A percentile compares a stretch with the other conserved stretches of the same genome.
phyloP scores from a whole-genome alignment of 2,329 filamentous ascomycete genomes.

The Diplodia corticola region DNA sequence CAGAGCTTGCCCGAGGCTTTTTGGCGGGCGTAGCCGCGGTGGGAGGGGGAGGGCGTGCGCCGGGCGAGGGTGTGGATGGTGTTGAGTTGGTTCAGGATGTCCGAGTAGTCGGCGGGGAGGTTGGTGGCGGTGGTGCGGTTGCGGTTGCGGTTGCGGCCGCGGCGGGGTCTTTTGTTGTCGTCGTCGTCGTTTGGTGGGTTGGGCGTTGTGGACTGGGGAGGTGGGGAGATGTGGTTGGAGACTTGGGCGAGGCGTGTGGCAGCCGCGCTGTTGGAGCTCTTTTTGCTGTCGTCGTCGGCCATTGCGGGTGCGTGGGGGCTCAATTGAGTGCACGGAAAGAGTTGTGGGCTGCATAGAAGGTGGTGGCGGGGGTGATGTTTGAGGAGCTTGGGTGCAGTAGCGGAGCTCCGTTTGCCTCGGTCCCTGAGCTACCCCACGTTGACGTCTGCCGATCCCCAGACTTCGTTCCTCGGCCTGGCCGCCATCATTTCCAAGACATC shows the following conservation, averaged over 20 bases:
- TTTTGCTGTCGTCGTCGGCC: background rate
- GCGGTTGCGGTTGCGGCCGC: constrained; percentile 44
- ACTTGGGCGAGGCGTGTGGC: constrained; percentile 51
- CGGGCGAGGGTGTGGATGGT: constrained; percentile 54
- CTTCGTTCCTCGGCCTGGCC: background rate
- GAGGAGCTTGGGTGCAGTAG: constrained; percentile 10
- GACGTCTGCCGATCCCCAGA: background rate
- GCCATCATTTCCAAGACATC: background rate
- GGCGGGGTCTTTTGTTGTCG: constrained; percentile 31
- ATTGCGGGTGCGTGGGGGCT: background rate
- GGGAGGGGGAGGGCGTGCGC: constrained; percentile 55
- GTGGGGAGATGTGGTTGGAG: constrained; percentile 43
- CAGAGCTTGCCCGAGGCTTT: constrained; percentile 65
- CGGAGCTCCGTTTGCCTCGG: constrained; percentile 20
- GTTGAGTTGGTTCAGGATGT: constrained; percentile 59
- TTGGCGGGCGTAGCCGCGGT: constrained; percentile 62
- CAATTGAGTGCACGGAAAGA: background rate
- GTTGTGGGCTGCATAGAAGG: background rate
- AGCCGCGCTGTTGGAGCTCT: constrained; percentile 31
- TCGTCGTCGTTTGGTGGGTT: background rate
- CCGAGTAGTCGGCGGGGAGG: constrained; percentile 62
- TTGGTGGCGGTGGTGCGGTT: constrained; percentile 54
- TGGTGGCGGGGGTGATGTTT: background rate
- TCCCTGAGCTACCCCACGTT: constrained; percentile 17
- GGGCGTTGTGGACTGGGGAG: background rate